Base-by-base conservation (phyloP, 805 yeast species). In the Hanseniaspora vineae region DNA sequence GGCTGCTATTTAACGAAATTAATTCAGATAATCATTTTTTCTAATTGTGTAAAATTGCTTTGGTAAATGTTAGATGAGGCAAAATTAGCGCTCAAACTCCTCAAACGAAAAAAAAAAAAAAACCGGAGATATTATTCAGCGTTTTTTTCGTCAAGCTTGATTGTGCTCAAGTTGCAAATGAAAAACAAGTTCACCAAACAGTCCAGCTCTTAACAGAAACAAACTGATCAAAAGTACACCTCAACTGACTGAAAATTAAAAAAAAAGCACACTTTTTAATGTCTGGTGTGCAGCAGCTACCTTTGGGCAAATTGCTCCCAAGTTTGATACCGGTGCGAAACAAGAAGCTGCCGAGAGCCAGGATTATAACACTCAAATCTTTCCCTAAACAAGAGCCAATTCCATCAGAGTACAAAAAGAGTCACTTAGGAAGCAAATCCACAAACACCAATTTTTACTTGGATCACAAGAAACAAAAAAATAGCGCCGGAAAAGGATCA, bases 281-380 rank as follows among this genome's bases (percentile, higher is more conserved):
- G 37, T 13, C 37, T 6, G 6, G 9, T 14, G 14, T n/a, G 15
- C 37, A 33, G 9, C 37, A 33, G 37, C 9, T n/a, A 5, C 9
- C 37, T 14, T 33, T 33, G 15, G 15, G 47, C 40, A 50, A 51
- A 50, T 42, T 52, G 1, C 17, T 51, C 19, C 50, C 42, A n/a
- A 31, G 44, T 9, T 17, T 44, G 2, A 23, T 35, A 10, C 17
- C 29, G 11, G 17, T 14, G 6, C 18, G 29, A 11, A 49, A 45
- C 31, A 46, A 51, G 20, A 44, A 11, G 17, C 32, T 44, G 31
- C 35, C 20, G 23, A 31, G 29, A 15, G 39, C n/a, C 20, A 35
- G 17, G 17, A 42, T 35, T 5, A n/a, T 17, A 2, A 14, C n/a
- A 10, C 12, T 17, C 12, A 11, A 37, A 6, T 37, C 17, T 15